Evolutionary conservation across 2,329 filamentous ascomycete species (phyloP), one percentile per base, ranked within the genome.

Genomic region (Cladophialophora psammophila): DNA sequence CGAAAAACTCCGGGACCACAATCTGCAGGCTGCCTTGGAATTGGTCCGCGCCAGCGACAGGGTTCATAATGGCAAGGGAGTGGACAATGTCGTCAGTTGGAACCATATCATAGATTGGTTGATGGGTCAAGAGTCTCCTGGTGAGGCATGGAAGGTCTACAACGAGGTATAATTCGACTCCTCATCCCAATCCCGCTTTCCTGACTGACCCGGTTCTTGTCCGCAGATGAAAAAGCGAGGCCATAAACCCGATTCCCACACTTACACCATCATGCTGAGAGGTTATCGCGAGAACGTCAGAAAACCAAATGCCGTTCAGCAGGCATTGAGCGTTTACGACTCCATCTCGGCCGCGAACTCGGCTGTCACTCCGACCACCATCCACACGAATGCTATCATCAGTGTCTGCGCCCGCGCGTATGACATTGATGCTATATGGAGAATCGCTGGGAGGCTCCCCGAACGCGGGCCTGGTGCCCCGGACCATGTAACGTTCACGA

Each of bases 201-300:
- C 2, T 38, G 45, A 36, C 55, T 53, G 13, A 55, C 45, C 57
- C n/a, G n/a, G 31, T 32, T 45, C 34, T 60, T 74, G 50, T 40
- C 35, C 54, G 12, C 72, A 92, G 91, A 98, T 99, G 94, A 99
- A 98, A 81, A 98, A 98, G 81, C 87, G 93, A 68, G 90, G 85
- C 5, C 91, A 96, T 74, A 83, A 86, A 32, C 94, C 95, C 0
- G 94, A 94, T 76, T 86, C 88, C 3, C 87, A 90, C 73, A 97
- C 95, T 0, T 97, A 91, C 76, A 95, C 92, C 18, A 89, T 92
- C 65, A 86, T 98, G 66, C 88, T 99, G 72, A 84, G 87, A 59
- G 94, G 93, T 35, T 87, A 94, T 63, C 86, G 89, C 48, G 79
- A 83, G 50, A 87, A 89, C 15, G 76, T 85, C 1, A 85, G 90